Evolutionary conservation across 108 stramenopile species (phyloP), one percentile per base, ranked within the genome.

Genomic region (Conticribra guillardii): DNA sequence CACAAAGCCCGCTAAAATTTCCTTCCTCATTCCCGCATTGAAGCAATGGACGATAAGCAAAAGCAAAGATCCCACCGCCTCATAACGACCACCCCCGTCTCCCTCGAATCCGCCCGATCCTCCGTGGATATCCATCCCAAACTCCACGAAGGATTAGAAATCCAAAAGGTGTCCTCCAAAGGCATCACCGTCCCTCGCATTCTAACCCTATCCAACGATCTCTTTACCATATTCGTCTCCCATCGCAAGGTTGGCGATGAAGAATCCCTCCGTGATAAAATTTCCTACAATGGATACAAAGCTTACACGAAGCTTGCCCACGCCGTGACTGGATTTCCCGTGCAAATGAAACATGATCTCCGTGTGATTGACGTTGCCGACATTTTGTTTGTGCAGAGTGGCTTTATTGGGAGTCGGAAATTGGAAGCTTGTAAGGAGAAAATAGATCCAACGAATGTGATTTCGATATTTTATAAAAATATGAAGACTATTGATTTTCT

Each of bases 281-380:
- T 64, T 48, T 32, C 57, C 72, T 27, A 60, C 51, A 23, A 41
- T 16, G 47, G 68, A 14, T 61, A 62, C 29, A 80, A 74, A 27
- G 69, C 51, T 8, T 57, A 48, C 19, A 54, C 64, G 14, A 60
- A 34, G 9, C 15, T 76, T 11, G 64, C 66, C 19, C 32, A 44
- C 31, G 55, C 54, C 19, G 59, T 56, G 54, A 63, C 52, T 21
- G 70, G 28, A 32, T 62, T 24, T 16, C 47, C 58, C 14, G 50
- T 18, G 8, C 76, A 34, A 31, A 46, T 33, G 60, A 86, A 30
- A 47, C 54, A 29, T 73, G 49, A 73, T 31, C 61, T 88, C 18
- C 74, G 85, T 5, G 79, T 87, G 33, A 73, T 92, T 28, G 91
- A 92, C 76, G 76, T 89, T 27, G 76, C 85, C 14, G 91, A 92